phyloP scores from a whole-genome alignment of 1,139 yeast species.

The Debaryomyces singareniensis region DNA sequence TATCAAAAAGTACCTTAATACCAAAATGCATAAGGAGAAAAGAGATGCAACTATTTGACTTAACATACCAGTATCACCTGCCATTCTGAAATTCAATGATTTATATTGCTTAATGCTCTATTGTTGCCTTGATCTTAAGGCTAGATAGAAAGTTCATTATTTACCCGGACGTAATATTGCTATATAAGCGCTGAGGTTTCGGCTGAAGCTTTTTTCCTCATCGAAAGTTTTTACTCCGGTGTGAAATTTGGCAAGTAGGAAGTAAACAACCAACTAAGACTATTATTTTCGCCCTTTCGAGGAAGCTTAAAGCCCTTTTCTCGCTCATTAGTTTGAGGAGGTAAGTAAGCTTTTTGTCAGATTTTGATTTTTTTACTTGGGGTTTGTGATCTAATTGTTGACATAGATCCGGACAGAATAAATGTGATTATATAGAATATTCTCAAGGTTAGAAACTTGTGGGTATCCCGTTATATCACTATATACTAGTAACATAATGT shows the following conservation, averaged over 20 bases:
- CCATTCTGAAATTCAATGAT: too few relatives aligned
- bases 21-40: conserved; percentile 10
- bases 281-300: conserved; percentile 4
- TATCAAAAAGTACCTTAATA: conserved; percentile 10
- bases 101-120: too few relatives aligned
- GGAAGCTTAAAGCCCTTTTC: conserved; percentile 12
- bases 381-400: conserved; percentile 32
- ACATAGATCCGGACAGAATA: conserved; percentile 40
- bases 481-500: too few relatives aligned
- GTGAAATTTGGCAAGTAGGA: conserved; percentile 26
- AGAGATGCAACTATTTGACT: conserved; percentile 9
- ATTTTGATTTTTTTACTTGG: conserved; percentile 6
- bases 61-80: conserved; percentile 9
- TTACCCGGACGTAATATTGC: too few relatives aligned
- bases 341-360: conserved; percentile 13
- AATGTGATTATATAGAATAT: conserved; percentile 46
- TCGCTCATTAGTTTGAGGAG: conserved; percentile 54
- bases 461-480: conserved; percentile 56
- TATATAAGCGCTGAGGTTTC: conserved; percentile 2
- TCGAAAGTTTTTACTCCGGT: conserved; percentile 37
- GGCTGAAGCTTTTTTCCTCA: conserved; percentile 12
- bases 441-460: conserved; percentile 31
- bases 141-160: too few relatives aligned
- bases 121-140: too few relatives aligned
- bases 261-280: conserved; percentile 7